A percentile compares a stretch with the other conserved stretches of the same genome.
Conservation (phyloP, 805 yeast genomes). For the Saccharomyces kudriavzevii region DNA sequence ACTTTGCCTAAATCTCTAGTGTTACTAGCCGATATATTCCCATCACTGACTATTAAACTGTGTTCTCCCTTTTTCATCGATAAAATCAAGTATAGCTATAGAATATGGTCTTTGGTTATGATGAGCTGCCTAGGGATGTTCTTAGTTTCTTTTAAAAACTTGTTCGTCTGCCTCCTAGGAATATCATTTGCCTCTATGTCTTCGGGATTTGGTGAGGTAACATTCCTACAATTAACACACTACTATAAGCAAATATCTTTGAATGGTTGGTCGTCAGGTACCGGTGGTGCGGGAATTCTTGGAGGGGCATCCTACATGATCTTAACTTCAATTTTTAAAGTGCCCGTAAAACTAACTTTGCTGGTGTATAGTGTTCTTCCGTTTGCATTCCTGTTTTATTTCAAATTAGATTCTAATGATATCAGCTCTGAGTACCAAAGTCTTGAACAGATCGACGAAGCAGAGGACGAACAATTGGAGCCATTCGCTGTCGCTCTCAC, state of each 20-base stretch:
- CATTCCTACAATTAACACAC: conserved; percentile 83
- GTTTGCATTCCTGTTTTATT: conserved; percentile 39
- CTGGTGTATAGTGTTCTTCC: conserved; percentile 53
- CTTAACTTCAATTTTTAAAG: conserved; percentile 58
- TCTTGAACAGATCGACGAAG: neutral
- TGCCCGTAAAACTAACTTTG: conserved; percentile 48
- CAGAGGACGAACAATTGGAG: neutral
- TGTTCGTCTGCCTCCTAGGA: conserved; percentile 48
- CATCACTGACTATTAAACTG: conserved; percentile 65
- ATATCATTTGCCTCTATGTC: conserved; percentile 72
- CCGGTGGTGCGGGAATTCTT: conserved; percentile 89
- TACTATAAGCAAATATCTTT: conserved; percentile 54
- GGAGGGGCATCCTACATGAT: conserved; percentile 71
- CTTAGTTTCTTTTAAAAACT: conserved; percentile 35
- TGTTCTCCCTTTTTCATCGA: conserved; percentile 76
- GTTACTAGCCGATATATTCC: conserved; percentile 76
- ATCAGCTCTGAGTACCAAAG: neutral
- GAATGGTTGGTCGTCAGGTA: conserved; percentile 87
- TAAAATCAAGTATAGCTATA: conserved; percentile 43
- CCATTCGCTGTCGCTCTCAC: neutral
- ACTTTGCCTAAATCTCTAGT: conserved; percentile 78
- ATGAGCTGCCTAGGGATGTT: conserved; percentile 72
- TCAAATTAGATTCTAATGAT: conserved; percentile 15
- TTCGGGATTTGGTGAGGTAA: conserved; percentile 85
- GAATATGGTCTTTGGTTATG: conserved; percentile 48